Evolutionary conservation across 2,329 filamentous ascomycete genomes (phyloP), one percentile per base, ranked within the genome.

Genomic region (Pseudogymnoascus sp.): DNA sequence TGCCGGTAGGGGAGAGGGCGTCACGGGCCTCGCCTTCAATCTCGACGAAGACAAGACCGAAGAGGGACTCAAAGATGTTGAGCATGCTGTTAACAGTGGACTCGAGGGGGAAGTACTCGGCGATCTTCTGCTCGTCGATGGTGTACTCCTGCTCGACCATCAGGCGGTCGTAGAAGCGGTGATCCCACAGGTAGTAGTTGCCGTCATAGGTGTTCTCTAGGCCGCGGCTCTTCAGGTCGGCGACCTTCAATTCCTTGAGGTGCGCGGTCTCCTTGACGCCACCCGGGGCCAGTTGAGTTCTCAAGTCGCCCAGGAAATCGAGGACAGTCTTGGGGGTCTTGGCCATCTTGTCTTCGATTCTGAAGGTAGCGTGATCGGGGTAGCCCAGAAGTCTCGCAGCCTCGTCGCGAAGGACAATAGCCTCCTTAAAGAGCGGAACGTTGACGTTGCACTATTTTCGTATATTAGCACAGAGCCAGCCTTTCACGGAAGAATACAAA

Each of bases 341-440:
- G 57, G 90, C 90, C 90, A 95, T 95, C 82, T 92, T 93, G 71
- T 90, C 86, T 72, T 92, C 89, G 41, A 95, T 88, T 57, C 84
- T 80, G 75, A 92, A 87, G 60, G 86, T 83, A 16, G 90, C 90
- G 73, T 93, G 89, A 72, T 92, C 86, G 5, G 85, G 81, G 75
- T 92, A 95, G 11, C 90, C 90, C 1, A 93, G 80, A 60, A 93
- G 80, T 62, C 89, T 84, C 11, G 90, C 91, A 16, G 86, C 88
- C 75, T 93, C 90, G 69, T 93, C 90, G 8, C 91, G 86, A 25
- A 93, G 83, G 10, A 87, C 76, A 62, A 95, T 81, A 31, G 89
- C 85, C 73, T 93, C 89, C 68, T 84, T 85, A 80, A 95, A 93
- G 8, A 93, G 79, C 0, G 84, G 80, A 2, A 87, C 82, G 72